Conservation (phyloP, 768 basidiomycete species). For the Suillus weaverae region DNA sequence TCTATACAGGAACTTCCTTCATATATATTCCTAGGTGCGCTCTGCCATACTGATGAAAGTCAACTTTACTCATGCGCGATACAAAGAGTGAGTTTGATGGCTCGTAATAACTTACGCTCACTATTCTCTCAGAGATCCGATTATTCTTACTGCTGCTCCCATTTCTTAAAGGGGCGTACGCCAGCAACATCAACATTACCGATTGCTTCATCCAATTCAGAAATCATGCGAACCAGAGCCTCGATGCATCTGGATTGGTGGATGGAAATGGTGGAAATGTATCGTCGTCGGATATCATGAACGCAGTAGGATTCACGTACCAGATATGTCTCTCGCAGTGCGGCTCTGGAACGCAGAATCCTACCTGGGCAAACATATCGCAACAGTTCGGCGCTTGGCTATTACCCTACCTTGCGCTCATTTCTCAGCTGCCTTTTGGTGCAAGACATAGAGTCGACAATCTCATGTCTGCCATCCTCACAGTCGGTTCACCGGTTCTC, state of each 20-base stretch:
- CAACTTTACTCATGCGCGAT: background rate
- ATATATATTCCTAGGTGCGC: background rate
- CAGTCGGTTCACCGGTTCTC: conserved; percentile 45
- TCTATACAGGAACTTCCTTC: background rate
- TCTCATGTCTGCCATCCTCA: conserved; percentile 42
- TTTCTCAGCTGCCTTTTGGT: conserved; percentile 53
- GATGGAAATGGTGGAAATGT: background rate
- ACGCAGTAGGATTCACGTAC: conserved; percentile 13
- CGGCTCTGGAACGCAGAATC: conserved; percentile 12
- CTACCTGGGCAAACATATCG: conserved; percentile 21
- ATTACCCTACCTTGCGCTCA: conserved; percentile 47
- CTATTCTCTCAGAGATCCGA: background rate
- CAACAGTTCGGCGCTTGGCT: conserved; percentile 47
- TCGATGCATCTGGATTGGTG: conserved; percentile 5
- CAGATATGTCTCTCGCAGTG: conserved; percentile 11
- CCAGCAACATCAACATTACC: conserved; percentile 6
- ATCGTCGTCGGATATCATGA: conserved; percentile 2
- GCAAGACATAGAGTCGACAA: conserved; percentile 40
- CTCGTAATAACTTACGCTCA: background rate
- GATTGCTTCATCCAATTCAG: conserved; percentile 15
- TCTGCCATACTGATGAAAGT: background rate
- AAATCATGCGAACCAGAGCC: conserved; percentile 1
- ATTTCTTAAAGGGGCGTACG: background rate
- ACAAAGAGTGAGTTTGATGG: background rate
- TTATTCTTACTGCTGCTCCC: background rate